Evolutionary conservation across 495 filamentous ascomycete genomes (phyloP), one percentile per base, ranked within the genome.

Genomic region (Aspergillus diversus): DNA sequence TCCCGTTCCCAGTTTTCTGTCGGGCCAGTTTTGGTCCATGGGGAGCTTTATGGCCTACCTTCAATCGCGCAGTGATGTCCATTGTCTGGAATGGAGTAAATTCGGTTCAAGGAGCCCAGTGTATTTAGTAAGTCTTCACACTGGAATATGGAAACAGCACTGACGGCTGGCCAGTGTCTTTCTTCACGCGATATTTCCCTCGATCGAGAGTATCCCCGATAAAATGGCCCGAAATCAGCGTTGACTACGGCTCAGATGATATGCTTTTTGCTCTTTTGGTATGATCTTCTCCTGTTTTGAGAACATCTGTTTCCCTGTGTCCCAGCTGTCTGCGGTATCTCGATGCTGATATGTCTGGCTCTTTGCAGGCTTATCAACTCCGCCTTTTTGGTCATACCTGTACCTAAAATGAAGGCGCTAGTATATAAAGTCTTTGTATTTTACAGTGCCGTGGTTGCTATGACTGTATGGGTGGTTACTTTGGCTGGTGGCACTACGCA

Each of bases 1-100:
- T 78, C 60, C 73, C 73, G 0, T 77, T 69, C 58, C 75, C 73
- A 16, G 74, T 77, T 9, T 60, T 77, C 15, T 73, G 71, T 54
- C 68, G 75, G 51, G 66, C 75, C 2, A 71, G 73, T 17, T 78
- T 73, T 50, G 75, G 75, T 5, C 59, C 70, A 0, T 76, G 70
- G 62, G 75, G 75, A 39, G 74, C 73, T 8, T 61, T 74, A 59
- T 76, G 73, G 73, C 75, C 75, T 5, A 78, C 74, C 15, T 73
- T 78, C 37, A 78, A 76, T 51, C 68, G 75, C 9, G 75, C 74
- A 2, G 68, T 69, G 5, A 76, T 78, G 75, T 71, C 73, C 1
- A 73, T 76, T 57, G 72, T 78, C 3, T 78, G 75, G 75, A 75
- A 75, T 48, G 75, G 75, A 2, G 75, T 76, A 7, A 76, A 77